Evolutionary conservation across 768 basidiomycete genomes (phyloP), one percentile per base, ranked within the genome.

Genomic region (Suillus spraguei): DNA sequence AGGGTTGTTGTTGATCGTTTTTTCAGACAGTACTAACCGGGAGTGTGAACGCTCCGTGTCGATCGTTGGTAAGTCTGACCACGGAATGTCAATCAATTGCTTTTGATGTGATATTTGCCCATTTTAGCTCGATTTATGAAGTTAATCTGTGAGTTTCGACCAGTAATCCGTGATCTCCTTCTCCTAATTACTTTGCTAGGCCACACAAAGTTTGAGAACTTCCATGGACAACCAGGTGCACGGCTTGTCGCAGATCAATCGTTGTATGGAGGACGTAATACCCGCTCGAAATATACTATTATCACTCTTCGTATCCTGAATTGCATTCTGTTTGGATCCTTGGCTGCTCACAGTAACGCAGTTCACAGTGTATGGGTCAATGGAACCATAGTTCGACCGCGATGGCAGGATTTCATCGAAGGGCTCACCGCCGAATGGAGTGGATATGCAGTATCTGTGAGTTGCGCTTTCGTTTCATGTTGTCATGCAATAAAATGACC

Each of bases 351-450:
- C 67, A 66, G 81, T 17, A 69, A 69, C 20, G 69, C 70, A 33
- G 59, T 86, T 60, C 46, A 75, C 70, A 42, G 7, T 16, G 77
- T 82, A 46, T 84, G 76, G 76, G 76, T 81, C 2, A 84, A 85
- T 68, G 66, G 69, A 0, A 73, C 78, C 6, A 74, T 83, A 61
- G 72, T 83, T 60, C 76, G 77, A 36, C 62, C 72, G n/a, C 66
- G 67, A 7, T 67, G 72, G 5, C 85, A 83, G 5, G 69, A 74
- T 10, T 79, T 80, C 56, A 77, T 85, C 35, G 60, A 60, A 5
- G 79, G 78, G 17, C 72, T 84, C 35, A 77, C 74, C 35, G 71
- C 72, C 4, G 81, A 86, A 67, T 83, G 82, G 85, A 72, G 78
- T 60, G 79, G 81, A 55, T 78, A 83, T 50, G 79, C 79, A 24